A percentile compares a stretch with the other conserved stretches of the same genome.
These are phyloP conservation scores for Globisporangium yorkense DNA, from an alignment of 352 stramenopile species.

Conservation along the genomic window DNA sequence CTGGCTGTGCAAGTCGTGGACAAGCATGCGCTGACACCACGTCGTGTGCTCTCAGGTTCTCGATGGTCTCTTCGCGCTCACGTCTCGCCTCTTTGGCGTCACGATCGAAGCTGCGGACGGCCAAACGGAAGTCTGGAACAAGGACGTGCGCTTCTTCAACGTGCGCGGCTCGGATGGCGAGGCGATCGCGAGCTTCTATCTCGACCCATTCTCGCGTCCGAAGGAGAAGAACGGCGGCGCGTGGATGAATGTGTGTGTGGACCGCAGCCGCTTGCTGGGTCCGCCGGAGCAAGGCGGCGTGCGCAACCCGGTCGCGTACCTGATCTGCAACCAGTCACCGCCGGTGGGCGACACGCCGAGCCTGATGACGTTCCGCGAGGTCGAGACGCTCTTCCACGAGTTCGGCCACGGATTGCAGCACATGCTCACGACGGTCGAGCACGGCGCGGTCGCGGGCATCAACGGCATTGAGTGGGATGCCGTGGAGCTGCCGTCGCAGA, in stretches of 20 bases:
- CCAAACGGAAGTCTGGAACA: constrained; percentile 86
- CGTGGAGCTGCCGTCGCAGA: constrained; percentile 97
- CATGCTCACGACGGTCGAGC: constrained; percentile 96
- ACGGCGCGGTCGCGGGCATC: constrained; percentile 95
- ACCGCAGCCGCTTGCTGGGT: constrained; percentile 87
- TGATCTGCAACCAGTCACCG: constrained; percentile 97
- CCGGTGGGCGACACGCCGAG: constrained; percentile 90
- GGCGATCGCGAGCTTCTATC: constrained; percentile 94
- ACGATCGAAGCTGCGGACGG: constrained; percentile 84
- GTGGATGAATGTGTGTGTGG: constrained; percentile 98
- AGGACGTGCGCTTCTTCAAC: constrained; percentile 96
- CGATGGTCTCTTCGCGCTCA: constrained; percentile 94
- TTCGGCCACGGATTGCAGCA: constrained; percentile 97
- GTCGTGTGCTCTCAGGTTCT: constrained; percentile 24
- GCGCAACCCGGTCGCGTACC: constrained; percentile 94
- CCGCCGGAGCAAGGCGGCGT: constrained; percentile 40
- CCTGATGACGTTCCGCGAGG: constrained; percentile 98
- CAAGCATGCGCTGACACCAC: background rate
- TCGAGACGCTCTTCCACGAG: constrained; percentile 96
- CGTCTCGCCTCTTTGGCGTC: constrained; percentile 93
- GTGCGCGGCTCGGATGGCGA: constrained; percentile 76
- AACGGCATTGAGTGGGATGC: constrained; percentile 98
- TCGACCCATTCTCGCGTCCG: constrained; percentile 96
- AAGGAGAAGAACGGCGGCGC: constrained; percentile 96
- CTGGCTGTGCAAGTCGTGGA: background rate